Evolutionary conservation across 2,329 filamentous ascomycete species (phyloP), one percentile per base, ranked within the genome.

Genomic region (Coleophoma crateriformis): DNA sequence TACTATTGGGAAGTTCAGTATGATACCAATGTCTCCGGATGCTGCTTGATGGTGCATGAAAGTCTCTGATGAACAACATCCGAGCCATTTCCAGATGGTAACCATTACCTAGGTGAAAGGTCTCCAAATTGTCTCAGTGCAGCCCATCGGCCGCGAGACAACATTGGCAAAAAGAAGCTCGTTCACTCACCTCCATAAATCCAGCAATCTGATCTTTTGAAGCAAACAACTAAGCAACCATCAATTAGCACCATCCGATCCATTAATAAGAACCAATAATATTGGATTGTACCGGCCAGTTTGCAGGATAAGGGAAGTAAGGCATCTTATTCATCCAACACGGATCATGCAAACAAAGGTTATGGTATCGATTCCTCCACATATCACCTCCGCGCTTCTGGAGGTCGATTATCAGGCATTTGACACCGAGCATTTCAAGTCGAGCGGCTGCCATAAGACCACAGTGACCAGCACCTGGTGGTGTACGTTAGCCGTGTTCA

Each of bases 171-270:
- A 27, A 27, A 27, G 27, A 27, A 27, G 27, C 7, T 27, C 27
- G 27, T 27, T 27, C 27, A 32, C 41, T 44, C 2, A 76, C 68
- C 55, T 86, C 82, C 50, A 87, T 80, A 66, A 80, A 88, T 43
- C 85, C 79, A 2, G 74, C 84, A 0, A 87, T 68, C 60, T 87
- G 87, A 62, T 87, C 83, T 58, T 86, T 87, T 7, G 83, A 82
- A 0, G 82, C 85, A 61, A 85, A 87, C 15, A 84, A 68, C 0
- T 83, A 82, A 10, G 8, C 81, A 82, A 86, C 53, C 71, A 74
- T 0, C 74, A 62, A 0, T 82, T 82, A 56, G 85, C 27, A 27
- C 27, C 8, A 10, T 27, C 6, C 27, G 2, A 10, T 27, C 27
- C 86, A 0, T 71, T 68, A 3, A 86, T 59, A 60, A 84, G 87